Evolutionary conservation across 192 early-diverging fungal species (phyloP).

Genomic region (Backusella morwellensis): DNA sequence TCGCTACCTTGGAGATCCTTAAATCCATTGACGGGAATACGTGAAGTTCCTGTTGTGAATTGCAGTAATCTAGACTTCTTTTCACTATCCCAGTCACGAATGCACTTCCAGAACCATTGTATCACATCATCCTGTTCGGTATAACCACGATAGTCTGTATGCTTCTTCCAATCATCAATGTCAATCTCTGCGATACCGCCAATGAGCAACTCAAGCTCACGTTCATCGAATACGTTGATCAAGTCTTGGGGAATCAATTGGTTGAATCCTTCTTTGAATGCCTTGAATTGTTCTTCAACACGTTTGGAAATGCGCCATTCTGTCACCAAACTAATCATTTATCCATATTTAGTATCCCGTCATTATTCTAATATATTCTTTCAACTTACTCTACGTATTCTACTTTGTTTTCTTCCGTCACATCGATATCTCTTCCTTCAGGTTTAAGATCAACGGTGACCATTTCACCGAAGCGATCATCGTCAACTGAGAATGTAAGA

Average conservation of each 20-base stretch:
- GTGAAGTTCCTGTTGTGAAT: slow-evolving; percentile 96
- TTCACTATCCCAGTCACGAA: slow-evolving; percentile 85
- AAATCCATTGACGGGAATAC: slow-evolving; percentile 98
- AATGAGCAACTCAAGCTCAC: slow-evolving; percentile 95
- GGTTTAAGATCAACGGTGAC: slow-evolving; percentile 88
- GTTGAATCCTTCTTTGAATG: slow-evolving; percentile 94
- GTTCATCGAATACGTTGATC: slow-evolving; percentile 95
- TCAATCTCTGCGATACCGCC: slow-evolving; percentile 97
- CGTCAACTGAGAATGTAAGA: slow-evolving; percentile 89
- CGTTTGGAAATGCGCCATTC: slow-evolving; percentile 88
- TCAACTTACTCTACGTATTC: slow-evolving; percentile 82
- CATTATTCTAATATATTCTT: too few species aligned
- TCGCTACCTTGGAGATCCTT: slow-evolving; percentile 97
- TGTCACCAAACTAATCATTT: slow-evolving; percentile 55
- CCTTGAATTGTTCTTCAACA: slow-evolving; percentile 94
- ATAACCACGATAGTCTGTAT: slow-evolving; percentile 97
- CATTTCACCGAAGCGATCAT: slow-evolving; percentile 89
- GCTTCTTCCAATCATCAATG: slow-evolving; percentile 98
- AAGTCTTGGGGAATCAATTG: slow-evolving; percentile 95
- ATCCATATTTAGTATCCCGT: too few species aligned
- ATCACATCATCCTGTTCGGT: slow-evolving; percentile 95
- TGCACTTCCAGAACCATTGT: slow-evolving; percentile 96
- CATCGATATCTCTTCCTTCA: slow-evolving; percentile 85
- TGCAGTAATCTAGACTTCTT: slow-evolving; percentile 93
- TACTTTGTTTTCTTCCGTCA: slow-evolving; percentile 94